A percentile compares a stretch with the other conserved stretches of the same genome.
phyloP scores from a whole-genome alignment of 331 rosid genomes.

The Spiraea crenata region DNA sequence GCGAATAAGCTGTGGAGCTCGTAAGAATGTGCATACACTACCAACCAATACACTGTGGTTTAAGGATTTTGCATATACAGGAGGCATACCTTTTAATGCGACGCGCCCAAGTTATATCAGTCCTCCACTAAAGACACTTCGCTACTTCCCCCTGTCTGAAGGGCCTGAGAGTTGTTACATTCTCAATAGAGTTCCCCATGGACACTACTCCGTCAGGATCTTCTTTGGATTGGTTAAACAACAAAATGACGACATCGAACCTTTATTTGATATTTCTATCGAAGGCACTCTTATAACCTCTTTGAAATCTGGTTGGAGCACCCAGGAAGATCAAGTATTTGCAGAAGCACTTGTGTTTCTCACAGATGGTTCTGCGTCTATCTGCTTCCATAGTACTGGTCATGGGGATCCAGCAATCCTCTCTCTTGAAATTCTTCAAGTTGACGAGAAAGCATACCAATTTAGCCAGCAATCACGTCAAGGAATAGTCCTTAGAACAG shows the following conservation, averaged over 20 bases:
- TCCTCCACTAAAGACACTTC: slow-evolving; percentile 83
- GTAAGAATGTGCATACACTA: slow-evolving; percentile 57
- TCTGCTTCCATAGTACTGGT: slow-evolving; percentile 96
- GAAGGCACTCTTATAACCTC: slow-evolving; percentile 83
- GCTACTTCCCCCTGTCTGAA: slow-evolving; percentile 74
- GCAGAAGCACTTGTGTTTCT: slow-evolving; percentile 71
- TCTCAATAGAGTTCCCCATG: slow-evolving; percentile 69
- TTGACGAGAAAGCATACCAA: slow-evolving; percentile 63
- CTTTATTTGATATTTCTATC: slow-evolving; percentile 78
- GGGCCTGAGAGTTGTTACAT: slow-evolving; percentile 93
- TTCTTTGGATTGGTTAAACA: slow-evolving; percentile 66
- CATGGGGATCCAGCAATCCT: slow-evolving; percentile 96
- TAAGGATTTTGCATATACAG: slow-evolving; percentile 91
- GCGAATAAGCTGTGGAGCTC: slow-evolving; percentile 97
- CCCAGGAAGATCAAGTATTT: slow-evolving; percentile 66
- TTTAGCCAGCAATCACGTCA: slow-evolving; percentile 52
- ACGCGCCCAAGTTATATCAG: slow-evolving; percentile 50
- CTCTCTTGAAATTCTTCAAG: slow-evolving; percentile 89
- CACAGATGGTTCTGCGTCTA: slow-evolving; percentile 59
- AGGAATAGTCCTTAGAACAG: slow-evolving; percentile 71
- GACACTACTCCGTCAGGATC: slow-evolving; percentile 80
- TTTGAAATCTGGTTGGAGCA: slow-evolving; percentile 88
- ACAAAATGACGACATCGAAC: slow-evolving; percentile 58
- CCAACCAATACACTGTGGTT: slow-evolving; percentile 80
- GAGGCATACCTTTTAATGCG: slow-evolving; percentile 84